Evolutionary conservation across 2,329 filamentous ascomycete species (phyloP), one percentile per base, ranked within the genome.

Genomic region (Fusarium sp.): DNA sequence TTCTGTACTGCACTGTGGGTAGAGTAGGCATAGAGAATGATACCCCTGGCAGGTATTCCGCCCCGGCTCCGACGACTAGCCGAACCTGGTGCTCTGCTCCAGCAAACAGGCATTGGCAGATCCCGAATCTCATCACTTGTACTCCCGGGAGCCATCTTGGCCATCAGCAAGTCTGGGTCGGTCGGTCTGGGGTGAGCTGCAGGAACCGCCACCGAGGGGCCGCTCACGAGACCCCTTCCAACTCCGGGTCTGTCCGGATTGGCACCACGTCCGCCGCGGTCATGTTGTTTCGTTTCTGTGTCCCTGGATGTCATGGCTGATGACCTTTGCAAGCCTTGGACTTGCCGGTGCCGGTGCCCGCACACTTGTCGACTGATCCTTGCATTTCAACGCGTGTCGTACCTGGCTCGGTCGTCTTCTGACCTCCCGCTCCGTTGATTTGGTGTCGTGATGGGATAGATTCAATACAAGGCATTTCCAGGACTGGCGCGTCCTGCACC

Each of bases 241-340:
- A 29, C 60, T 54, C 68, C 68, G 68, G 65, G 50, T 67, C 68
- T 66, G 66, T 69, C 68, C 68, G 68, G 61, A 38, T 69, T 70
- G 66, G 63, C 65, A 67, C 68, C 68, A 70, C 60, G 62, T 49
- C 35, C 58, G 51, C 58, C 54, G 37, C 58, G 49, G 60, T 61
- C 58, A 53, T 58, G 54, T 67, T 56, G 62, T 70, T 36, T 49
- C 32, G 46, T 47, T 43, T 25, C 23, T 25, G 52, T 60, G 52
- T 19, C 44, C 36, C 51, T 17, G 60, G 35, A 57, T 63, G 53
- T 57, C 50, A 50, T 49, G 47, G 41, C 35, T 32, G 32, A 25
- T 44, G 39, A 37, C 29, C 51, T 43, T 49, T 44, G 49, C 39
- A 49, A 58, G 23, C 8, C 23, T 8, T 25, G 4, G 23, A 25